Evolutionary conservation across 2,329 filamentous ascomycete genomes (phyloP).

Genomic region (Hyphodiscus sp.): DNA sequence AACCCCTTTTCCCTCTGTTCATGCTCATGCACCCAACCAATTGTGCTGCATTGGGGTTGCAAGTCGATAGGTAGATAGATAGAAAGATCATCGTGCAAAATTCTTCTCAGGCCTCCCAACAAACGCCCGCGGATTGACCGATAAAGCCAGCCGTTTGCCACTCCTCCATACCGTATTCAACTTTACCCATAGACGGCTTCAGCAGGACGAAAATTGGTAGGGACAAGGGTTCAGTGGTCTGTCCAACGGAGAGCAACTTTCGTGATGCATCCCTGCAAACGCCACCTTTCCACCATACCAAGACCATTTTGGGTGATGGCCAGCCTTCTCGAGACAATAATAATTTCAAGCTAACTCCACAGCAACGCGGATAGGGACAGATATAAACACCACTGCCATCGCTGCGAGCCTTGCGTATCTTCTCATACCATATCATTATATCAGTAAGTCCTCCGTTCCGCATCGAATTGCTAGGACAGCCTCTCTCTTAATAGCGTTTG

Average conservation of each 20-base stretch:
- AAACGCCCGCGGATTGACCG: constrained; percentile 11
- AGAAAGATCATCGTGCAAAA: background rate
- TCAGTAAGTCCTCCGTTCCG: background rate
- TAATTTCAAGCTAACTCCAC: constrained; percentile 11
- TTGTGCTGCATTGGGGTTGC: too few species aligned
- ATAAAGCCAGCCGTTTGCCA: constrained; percentile 17
- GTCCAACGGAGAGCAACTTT: background rate
- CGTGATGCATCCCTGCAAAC: constrained; percentile 1
- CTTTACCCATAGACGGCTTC: background rate
- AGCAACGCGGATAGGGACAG: constrained; percentile 8
- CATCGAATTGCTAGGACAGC: background rate
- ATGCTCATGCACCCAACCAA: background rate
- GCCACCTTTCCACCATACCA: constrained; percentile 1
- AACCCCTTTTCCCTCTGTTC: constrained; percentile 1
- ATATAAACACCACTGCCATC: background rate
- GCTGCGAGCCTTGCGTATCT: background rate
- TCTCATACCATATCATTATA: background rate
- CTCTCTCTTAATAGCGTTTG: background rate
- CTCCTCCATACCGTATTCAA: background rate
- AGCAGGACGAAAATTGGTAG: background rate
- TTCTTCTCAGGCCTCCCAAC: background rate
- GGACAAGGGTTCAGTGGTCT: background rate
- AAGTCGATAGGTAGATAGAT: too few species aligned
- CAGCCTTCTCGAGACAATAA: constrained; percentile 15
- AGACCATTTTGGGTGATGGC: background rate